Conservation (phyloP, 495 filamentous ascomycete genomes). For the Elasticomyces elasticus region DNA sequence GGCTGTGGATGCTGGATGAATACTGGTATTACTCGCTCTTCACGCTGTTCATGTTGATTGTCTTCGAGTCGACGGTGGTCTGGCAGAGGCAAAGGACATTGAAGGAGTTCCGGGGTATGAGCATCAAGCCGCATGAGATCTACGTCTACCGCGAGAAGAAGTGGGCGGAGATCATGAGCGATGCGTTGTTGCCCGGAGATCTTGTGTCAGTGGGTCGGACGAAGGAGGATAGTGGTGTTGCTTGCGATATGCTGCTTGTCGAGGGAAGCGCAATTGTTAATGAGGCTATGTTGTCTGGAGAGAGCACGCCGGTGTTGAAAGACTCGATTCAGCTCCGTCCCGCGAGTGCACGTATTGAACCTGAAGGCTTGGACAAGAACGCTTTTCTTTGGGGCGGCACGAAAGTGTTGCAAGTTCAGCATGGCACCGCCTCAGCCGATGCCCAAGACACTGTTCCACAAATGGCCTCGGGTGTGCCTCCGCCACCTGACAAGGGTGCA, state of each 20-base stretch:
- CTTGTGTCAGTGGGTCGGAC: slow-evolving; percentile 88
- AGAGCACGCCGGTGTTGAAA: slow-evolving; percentile 93
- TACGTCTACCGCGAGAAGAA: slow-evolving; percentile 77
- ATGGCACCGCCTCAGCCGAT: slow-evolving; percentile 62
- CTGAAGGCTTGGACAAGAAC: slow-evolving; percentile 91
- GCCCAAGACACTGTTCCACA: slow-evolving; percentile 48
- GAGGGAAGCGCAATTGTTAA: slow-evolving; percentile 97
- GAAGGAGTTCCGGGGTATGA: slow-evolving; percentile 97
- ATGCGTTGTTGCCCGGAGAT: slow-evolving; percentile 92
- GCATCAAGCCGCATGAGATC: slow-evolving; percentile 93
- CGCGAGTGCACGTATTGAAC: slow-evolving; percentile 70
- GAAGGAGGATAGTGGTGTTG: slow-evolving; percentile 93
- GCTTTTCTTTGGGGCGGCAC: slow-evolving; percentile 93
- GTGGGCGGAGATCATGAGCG: slow-evolving; percentile 84
- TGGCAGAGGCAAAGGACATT: slow-evolving; percentile 98
- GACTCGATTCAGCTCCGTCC: slow-evolving; percentile 91
- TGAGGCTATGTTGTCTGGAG: slow-evolving; percentile 97
- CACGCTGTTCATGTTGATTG: slow-evolving; percentile 94
- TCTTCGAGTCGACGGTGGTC: slow-evolving; percentile 96
- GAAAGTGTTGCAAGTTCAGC: slow-evolving; percentile 91
- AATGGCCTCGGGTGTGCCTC: slow-evolving; percentile 58
- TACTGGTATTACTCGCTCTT: slow-evolving; percentile 99
- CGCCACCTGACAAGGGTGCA: slow-evolving; percentile 82
- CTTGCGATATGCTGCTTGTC: slow-evolving; percentile 91
- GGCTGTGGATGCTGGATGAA: slow-evolving; percentile 97